Base-by-base conservation (phyloP, 805 yeast species). In the Lipomyces orientalis region DNA sequence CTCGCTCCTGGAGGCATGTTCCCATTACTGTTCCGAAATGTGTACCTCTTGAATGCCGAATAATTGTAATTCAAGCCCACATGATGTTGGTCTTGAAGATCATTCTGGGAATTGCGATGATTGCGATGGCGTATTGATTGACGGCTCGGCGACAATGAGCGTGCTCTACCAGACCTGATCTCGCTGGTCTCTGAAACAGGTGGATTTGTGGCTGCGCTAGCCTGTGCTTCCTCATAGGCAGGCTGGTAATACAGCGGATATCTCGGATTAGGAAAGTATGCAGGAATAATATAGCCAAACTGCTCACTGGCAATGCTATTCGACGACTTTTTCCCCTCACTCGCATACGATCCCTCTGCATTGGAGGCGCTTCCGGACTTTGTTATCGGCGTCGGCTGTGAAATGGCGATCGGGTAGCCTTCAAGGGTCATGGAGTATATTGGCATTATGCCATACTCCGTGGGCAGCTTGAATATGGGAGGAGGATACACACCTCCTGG, bases 401-500 rank as follows among this genome's bases (percentile, higher is more conserved):
- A 19, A 43, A 43, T 43, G 19, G 64, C 34, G 35, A 54, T 14
- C 7, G 58, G 57, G 39, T 61, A 61, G 25, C 49, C 37, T n/a
- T 62, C 59, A 12, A 58, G 61, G 12, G 14, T 25, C 8, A 52
- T 10, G 19, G 61, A 58, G 4, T 60, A 35, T 35, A 31, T 56
- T 33, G 64, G 69, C 37, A 39, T 51, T 39, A 61, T 60, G 10
- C 39, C 60, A 55, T 56, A 63, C 34, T 62, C 69, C 7, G 63
- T 14, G 22, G 66, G 66, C 12, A 57, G 52, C 25, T 61, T 65
- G 58, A 37, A 35, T 14, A 56, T 51, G 34, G 65, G 68, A 39
- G 68, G 64, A 29, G 68, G 69, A 22, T 59, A 66, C 0, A 66
- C 22, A 10, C 69, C 69, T 8, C 67, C 67, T 10, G 60, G 59